Percentiles rank a stretch among this genome's conserved stretches.
phyloP scores from a whole-genome alignment of 106 monocot species.

The Dendrobium huoshanense region DNA sequence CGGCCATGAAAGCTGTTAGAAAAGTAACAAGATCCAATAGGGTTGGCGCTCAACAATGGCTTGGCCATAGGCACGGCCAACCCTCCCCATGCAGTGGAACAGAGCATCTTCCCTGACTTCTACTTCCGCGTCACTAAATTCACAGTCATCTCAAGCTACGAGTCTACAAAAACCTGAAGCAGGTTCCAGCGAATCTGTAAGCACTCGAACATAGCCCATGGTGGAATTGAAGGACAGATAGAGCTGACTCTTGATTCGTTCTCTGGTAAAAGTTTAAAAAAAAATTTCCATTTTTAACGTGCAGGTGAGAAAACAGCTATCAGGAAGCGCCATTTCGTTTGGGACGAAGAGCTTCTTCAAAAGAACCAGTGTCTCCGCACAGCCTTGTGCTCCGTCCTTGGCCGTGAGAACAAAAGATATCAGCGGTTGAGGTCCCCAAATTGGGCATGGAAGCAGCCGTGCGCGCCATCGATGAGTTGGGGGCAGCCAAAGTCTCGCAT shows the following conservation, averaged over 20 bases:
- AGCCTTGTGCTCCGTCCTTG: constrained; percentile 10
- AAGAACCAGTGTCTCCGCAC: background rate
- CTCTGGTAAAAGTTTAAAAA: background rate
- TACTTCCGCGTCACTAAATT: constrained; percentile 20
- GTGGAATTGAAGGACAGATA: no score
- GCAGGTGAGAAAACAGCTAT: constrained; percentile 5
- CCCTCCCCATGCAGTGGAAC: background rate
- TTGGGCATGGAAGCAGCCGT: constrained; percentile 4
- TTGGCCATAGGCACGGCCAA: constrained; percentile 4
- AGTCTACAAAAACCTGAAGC: constrained; percentile 13
- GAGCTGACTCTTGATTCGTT: no score
- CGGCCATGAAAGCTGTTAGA: background rate
- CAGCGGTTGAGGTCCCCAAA: background rate
- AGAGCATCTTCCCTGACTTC: constrained; percentile 13
- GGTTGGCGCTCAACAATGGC: background rate
- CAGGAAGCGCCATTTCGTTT: background rate
- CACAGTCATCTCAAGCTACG: constrained; percentile 17
- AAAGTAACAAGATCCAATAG: background rate
- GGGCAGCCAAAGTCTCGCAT: constrained; percentile 5
- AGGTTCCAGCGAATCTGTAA: constrained; percentile 16
- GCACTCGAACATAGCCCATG: background rate
- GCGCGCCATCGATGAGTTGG: constrained; percentile 7
- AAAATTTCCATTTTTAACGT: background rate
- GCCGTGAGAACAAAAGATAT: constrained; percentile 4
- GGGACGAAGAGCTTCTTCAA: background rate